These are phyloP conservation scores for Neofusicoccum parvum DNA, from an alignment of 2,329 filamentous ascomycete species.

Conservation along the genomic window DNA sequence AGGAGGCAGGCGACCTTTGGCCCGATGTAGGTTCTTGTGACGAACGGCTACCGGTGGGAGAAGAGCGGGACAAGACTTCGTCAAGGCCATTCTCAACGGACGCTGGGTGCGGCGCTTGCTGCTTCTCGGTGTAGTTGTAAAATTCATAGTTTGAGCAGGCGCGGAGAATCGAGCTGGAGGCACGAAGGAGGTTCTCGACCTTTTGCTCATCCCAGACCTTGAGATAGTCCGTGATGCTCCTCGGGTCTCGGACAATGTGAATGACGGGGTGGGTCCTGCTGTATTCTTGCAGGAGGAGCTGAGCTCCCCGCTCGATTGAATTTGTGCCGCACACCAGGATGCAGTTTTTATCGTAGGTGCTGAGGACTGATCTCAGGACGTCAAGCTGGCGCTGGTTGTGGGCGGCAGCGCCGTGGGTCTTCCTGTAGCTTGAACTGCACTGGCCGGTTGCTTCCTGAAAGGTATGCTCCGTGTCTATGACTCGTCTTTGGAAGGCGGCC, in stretches of 20 bases:
- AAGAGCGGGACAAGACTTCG: not conserved
- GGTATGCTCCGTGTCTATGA: conserved; percentile 69
- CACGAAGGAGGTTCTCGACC: conserved; percentile 60
- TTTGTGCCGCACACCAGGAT: conserved; percentile 73
- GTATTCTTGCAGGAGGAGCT: conserved; percentile 63
- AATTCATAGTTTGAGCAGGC: conserved; percentile 75
- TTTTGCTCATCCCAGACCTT: conserved; percentile 55
- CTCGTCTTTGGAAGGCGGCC: conserved; percentile 66
- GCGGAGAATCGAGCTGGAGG: conserved; percentile 61
- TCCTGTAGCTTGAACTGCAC: conserved; percentile 65
- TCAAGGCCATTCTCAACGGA: not conserved
- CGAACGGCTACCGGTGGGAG: not conserved
- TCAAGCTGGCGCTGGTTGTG: conserved; percentile 66
- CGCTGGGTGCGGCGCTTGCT: not conserved
- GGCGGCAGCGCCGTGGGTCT: conserved; percentile 60
- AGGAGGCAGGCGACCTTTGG: conserved; percentile 53
- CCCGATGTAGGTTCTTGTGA: not conserved
- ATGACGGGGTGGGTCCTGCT: conserved; percentile 69
- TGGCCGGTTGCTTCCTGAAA: conserved; percentile 67
- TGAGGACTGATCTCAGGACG: conserved; percentile 62
- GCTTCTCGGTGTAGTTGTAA: conserved; percentile 56
- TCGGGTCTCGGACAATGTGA: conserved; percentile 66
- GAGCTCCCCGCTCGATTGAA: conserved; percentile 67
- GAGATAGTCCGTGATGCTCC: conserved; percentile 66
- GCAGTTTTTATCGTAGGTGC: conserved; percentile 60